Evolutionary conservation across 2,329 filamentous ascomycete genomes (phyloP).

Genomic region (Chaetomiaceae sp.): DNA sequence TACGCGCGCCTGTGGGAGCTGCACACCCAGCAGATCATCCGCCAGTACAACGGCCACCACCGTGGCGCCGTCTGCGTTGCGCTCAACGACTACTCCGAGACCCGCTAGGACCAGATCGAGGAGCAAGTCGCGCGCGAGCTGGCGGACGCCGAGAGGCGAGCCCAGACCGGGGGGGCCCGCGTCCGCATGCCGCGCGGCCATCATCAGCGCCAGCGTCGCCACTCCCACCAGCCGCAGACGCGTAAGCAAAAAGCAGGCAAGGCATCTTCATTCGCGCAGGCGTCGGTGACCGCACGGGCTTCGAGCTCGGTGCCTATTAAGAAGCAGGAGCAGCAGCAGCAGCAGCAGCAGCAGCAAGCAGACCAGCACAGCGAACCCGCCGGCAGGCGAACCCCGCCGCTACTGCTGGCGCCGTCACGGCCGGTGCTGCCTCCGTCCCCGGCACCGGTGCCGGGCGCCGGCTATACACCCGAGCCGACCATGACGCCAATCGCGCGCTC

Average conservation of each 20-base stretch:
- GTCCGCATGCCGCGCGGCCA: neutral
- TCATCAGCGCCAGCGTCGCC: neutral
- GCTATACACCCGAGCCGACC: neutral
- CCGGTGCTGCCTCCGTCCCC: neutral
- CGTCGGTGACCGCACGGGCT: too few species aligned
- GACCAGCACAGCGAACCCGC: neutral
- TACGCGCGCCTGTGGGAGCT: slow-evolving; percentile 91
- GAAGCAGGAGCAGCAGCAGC: too few species aligned
- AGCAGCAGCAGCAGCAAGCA: neutral
- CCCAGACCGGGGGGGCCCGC: too few species aligned
- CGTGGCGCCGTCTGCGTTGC: slow-evolving; percentile 88
- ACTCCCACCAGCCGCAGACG: neutral
- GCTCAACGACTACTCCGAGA: slow-evolving; percentile 74
- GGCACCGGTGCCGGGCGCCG: neutral
- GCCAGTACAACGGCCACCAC: slow-evolving; percentile 94
- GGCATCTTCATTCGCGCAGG: too few species aligned
- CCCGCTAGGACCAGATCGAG: slow-evolving; percentile 31
- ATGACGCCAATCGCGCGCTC: neutral
- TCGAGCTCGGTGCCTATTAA: too few species aligned
- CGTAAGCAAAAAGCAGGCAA: neutral
- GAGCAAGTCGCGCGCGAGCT: neutral
- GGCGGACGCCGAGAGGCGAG: neutral
- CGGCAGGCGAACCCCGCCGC: neutral
- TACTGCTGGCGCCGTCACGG: neutral
- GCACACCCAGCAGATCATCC: slow-evolving; percentile 76